These are phyloP conservation scores for Pythium monospermum DNA, from an alignment of 352 stramenopile genomes.

Conservation along the genomic window DNA sequence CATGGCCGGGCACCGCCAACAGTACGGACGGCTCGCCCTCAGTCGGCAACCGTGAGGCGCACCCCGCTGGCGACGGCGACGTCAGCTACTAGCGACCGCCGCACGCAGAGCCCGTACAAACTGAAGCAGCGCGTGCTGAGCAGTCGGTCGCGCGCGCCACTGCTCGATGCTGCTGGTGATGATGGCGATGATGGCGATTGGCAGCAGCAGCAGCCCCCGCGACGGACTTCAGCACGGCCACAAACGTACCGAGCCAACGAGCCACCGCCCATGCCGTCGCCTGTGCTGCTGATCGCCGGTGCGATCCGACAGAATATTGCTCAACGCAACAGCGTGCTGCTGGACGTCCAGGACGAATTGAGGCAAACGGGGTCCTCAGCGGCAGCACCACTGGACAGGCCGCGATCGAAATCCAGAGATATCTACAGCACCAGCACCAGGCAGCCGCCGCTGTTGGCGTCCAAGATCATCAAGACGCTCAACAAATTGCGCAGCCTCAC, in stretches of 20 bases:
- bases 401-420: too few relatives aligned
- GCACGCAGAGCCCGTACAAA: slow-evolving; percentile 52
- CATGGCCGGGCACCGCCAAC: neutral
- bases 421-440: too few relatives aligned
- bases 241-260: neutral
- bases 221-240: neutral
- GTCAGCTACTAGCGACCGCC: slow-evolving; percentile 16
- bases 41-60: slow-evolving; percentile 11
- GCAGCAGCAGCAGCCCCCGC: neutral
- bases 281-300: slow-evolving; percentile 33
- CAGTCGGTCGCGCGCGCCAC: slow-evolving; percentile 24
- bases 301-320: slow-evolving; percentile 46
- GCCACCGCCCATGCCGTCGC: slow-evolving; percentile 3
- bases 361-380: neutral
- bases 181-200: neutral
- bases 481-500: slow-evolving; percentile 58
- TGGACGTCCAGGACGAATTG: slow-evolving; percentile 29
- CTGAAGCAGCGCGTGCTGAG: slow-evolving; percentile 57
- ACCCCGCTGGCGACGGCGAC: neutral
- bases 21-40: neutral
- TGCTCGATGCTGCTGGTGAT: too few relatives aligned
- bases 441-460: slow-evolving; percentile 24
- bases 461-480: slow-evolving; percentile 39
- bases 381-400: neutral
- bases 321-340: slow-evolving; percentile 36